Evolutionary conservation across 2,329 filamentous ascomycete genomes (phyloP), one percentile per base, ranked within the genome.

Genomic region (Dichotomopilus funicola): DNA sequence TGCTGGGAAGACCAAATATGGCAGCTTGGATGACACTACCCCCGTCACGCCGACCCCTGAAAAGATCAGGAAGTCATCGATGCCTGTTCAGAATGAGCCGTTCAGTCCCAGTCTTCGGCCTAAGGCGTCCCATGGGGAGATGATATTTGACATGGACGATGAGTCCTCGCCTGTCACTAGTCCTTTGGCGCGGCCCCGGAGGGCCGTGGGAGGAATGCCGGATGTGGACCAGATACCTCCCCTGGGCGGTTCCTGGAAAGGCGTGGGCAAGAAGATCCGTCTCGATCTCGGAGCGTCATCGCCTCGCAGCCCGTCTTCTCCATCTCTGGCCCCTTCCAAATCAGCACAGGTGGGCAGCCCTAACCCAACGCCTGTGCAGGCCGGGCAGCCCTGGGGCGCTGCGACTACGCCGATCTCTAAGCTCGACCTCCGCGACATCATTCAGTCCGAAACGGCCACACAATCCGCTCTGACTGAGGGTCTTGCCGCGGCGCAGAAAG

Each of bases 141-240:
- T 96, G 53, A 95, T 96, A 70, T 96, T 96, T 66, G 84, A 89
- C 61, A 96, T 96, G 91, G 92, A 96, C 56, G 91, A 95, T 40
- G 78, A 78, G 8, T 61, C 64, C 0, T 64, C 68, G 6, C 63
- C 61, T 1, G 54, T 62, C 6, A 59, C 60, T 33, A 73, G 69
- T 49, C 68, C 42, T 5, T 63, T 6, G 51, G 55, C n/a, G 11
- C 50, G 42, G 52, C 53, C 35, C 53, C 55, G 51, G 31, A 61
- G 53, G 13, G 6, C 53, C 6, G 38, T n/a, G 2, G 44, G 47
- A 10, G 54, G 42, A 12, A 12, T 43, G 1, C 7, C 58, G 6
- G 68, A 69, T 27, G 49, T 70, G 36, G 70, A 72, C 43, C 62
- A 66, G 37, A 52, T 70, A 0, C 59, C 66, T 19, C 54, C 66